Percentiles rank a stretch among this genome's conserved stretches.
These are phyloP conservation scores for Singerocomus rubriflavus DNA, from an alignment of 1,284 basidiomycete species.

Conservation along the genomic window DNA sequence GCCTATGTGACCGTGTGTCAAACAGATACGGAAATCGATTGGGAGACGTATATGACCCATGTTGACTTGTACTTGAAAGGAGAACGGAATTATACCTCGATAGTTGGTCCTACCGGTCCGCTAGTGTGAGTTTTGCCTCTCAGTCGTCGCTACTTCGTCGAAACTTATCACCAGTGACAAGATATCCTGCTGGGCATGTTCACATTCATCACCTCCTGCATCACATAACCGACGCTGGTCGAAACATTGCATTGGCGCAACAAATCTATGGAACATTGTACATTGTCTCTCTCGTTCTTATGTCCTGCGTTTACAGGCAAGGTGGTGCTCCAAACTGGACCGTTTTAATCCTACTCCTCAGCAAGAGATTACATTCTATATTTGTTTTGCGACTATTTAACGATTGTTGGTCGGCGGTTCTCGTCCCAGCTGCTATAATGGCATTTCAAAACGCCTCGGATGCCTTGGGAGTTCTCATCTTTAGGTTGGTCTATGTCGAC, in stretches of 20 bases:
- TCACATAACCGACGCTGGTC: constrained; percentile 60
- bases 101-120: constrained; percentile 90
- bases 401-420: constrained; percentile 83
- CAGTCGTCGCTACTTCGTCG: background rate
- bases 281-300: constrained; percentile 58
- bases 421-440: constrained; percentile 57
- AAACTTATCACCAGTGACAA: constrained; percentile 32
- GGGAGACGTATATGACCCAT: constrained; percentile 90
- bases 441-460: constrained; percentile 60
- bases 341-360: constrained; percentile 75
- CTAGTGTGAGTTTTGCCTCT: constrained; percentile 66
- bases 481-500: constrained; percentile 56
- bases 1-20: constrained; percentile 15
- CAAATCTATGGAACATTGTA: constrained; percentile 78
- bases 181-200: constrained; percentile 94
- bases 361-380: constrained; percentile 93
- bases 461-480: constrained; percentile 61
- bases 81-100: constrained; percentile 81
- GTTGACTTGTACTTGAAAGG: constrained; percentile 78
- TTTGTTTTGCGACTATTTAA: constrained; percentile 94
- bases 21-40: constrained; percentile 98
- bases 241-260: constrained; percentile 68
- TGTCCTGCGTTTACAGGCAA: constrained; percentile 66
- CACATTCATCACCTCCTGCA: constrained; percentile 81
- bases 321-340: constrained; percentile 78